These are phyloP conservation scores for Sisymbrium altissimum DNA, from an alignment of 345 rosid genomes.

Conservation along the genomic window DNA sequence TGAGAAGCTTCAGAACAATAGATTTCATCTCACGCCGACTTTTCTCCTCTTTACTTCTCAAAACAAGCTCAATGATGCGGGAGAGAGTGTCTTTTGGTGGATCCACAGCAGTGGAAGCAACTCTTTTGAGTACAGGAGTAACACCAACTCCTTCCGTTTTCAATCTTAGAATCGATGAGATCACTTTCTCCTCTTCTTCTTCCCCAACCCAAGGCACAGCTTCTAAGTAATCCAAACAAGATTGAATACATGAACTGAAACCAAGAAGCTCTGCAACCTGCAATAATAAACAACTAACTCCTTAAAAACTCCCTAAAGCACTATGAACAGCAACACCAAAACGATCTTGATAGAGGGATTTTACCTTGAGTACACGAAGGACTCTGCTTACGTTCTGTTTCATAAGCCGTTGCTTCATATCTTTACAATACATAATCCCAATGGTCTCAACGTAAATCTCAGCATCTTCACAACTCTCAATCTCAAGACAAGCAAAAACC, in stretches of 20 bases:
- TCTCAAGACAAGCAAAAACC: constrained; percentile 63
- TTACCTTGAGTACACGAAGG: constrained; percentile 91
- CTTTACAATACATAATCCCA: constrained; percentile 95
- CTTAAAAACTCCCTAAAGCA: neutral
- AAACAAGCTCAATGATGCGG: constrained; percentile 73
- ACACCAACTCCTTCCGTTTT: constrained; percentile 63
- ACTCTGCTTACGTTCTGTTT: constrained; percentile 86
- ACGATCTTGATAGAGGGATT: neutral
- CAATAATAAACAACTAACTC: constrained; percentile 3
- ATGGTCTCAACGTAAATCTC: constrained; percentile 93
- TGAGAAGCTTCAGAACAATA: constrained; percentile 81
- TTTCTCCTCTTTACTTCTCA: constrained; percentile 86
- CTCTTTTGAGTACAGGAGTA: constrained; percentile 70
- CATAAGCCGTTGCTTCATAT: constrained; percentile 87
- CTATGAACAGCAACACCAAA: neutral
- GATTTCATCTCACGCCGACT: constrained; percentile 92
- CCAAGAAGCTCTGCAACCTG: constrained; percentile 81
- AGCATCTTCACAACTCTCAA: constrained; percentile 81
- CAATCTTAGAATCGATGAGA: constrained; percentile 63
- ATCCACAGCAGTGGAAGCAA: constrained; percentile 52
- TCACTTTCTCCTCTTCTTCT: constrained; percentile 93
- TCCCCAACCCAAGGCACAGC: constrained; percentile 99
- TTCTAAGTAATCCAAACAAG: constrained; percentile 91
- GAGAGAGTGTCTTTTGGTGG: constrained; percentile 81
- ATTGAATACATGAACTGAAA: constrained; percentile 60